Base-by-base conservation (phyloP, 768 basidiomycete species). In the Ramaria sp. region DNA sequence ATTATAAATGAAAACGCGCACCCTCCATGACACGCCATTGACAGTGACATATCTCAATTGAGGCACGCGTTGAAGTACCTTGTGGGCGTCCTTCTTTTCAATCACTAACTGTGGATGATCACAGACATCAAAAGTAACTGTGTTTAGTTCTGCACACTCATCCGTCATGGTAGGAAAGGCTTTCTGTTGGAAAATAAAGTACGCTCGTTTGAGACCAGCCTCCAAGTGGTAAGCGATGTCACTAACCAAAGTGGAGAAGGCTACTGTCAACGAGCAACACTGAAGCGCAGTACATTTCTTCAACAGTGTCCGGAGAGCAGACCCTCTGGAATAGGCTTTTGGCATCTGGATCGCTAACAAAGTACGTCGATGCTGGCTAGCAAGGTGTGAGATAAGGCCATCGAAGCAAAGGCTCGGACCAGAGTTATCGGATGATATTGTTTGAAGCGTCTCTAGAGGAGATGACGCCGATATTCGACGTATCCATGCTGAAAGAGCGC, bases 401-500 rank as follows among this genome's bases (percentile, higher is more conserved):
- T 72, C 72, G 55, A 71, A 71, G 33, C 60, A 62, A 6, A 62
- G 52, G 15, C 60, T 54, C 1, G 66, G 60, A 22, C 67, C 63
- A 17, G 61, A 41, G 19, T 63, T 55, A 9, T 57, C 48, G 7
- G 24, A 49, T 9, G 33, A 52, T 34, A 52, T 37, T 34, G 53
- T 4, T 56, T 64, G 2, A 7, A 78, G 57, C 7, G 56, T 57
- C 59, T 72, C 67, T 17, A 78, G 51, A 0, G 72, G 68, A 0
- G 76, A 70, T 19, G 61, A 60, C 0, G 66, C 46, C 17, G 75
- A 67, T 10, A 70, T 69, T 9, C 69, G 67, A 13, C 71, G 68
- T 24, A 76, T 66, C 76, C 76, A 78, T 49, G 67, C 71, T 58
- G 70, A 73, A 0, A 78, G 60, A 39, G 65, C 61, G 20, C 62